These are phyloP conservation scores for Ustilago bromivora DNA, from an alignment of 1,284 basidiomycete species.

Conservation along the genomic window DNA sequence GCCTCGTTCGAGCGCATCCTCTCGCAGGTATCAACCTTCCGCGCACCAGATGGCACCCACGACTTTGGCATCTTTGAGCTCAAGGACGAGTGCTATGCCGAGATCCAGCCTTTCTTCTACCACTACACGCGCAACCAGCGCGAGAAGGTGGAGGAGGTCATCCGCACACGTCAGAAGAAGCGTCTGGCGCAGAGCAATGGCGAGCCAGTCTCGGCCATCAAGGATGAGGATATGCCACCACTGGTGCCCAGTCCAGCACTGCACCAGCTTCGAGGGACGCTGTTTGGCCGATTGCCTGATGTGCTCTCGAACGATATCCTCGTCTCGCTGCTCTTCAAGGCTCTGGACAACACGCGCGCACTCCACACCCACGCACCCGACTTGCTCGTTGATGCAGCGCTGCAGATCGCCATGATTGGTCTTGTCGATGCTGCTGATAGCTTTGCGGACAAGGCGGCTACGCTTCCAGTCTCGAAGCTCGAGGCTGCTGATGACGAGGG, in stretches of 20 bases:
- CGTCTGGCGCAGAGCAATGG: constrained; percentile 32
- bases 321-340: constrained; percentile 52
- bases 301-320: constrained; percentile 45
- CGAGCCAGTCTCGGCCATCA: constrained; percentile 27
- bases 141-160: constrained; percentile 88
- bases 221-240: constrained; percentile 45
- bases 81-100: constrained; percentile 82
- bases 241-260: constrained; percentile 28
- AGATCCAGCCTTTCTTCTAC: constrained; percentile 95
- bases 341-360: constrained; percentile 44
- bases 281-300: constrained; percentile 46
- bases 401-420: constrained; percentile 74
- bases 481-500: constrained; percentile 18
- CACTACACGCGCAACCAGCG: constrained; percentile 95
- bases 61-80: constrained; percentile 90
- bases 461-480: constrained; percentile 15
- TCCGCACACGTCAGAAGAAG: constrained; percentile 69
- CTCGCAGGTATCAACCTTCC: constrained; percentile 83
- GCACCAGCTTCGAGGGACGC: constrained; percentile 41
- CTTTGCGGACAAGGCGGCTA: constrained; percentile 43
- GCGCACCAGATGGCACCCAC: constrained; percentile 79
- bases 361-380: constrained; percentile 72
- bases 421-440: constrained; percentile 48
- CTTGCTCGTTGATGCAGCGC: constrained; percentile 86
- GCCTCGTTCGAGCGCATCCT: constrained; percentile 85